These are phyloP conservation scores for Rutstroemia sp. DNA, from an alignment of 2,329 filamentous ascomycete species.

Conservation along the genomic window DNA sequence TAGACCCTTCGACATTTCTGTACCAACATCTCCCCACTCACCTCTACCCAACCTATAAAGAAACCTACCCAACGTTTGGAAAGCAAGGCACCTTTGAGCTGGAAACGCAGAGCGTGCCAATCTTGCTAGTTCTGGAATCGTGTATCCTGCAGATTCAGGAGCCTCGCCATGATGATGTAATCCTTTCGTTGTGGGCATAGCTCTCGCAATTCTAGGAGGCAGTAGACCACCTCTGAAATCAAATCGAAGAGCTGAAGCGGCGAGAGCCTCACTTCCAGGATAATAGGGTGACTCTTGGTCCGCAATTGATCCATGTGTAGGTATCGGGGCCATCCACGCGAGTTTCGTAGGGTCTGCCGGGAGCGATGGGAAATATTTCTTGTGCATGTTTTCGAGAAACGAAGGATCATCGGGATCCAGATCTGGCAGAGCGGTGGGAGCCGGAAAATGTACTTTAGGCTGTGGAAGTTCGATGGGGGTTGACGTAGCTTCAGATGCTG, in stretches of 20 bases:
- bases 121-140: slow-evolving; percentile 75
- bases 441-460: slow-evolving; percentile 33
- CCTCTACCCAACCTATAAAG: slow-evolving; percentile 74
- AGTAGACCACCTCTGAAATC: slow-evolving; percentile 78
- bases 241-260: slow-evolving; percentile 75
- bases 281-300: slow-evolving; percentile 74
- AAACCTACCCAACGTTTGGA: slow-evolving; percentile 81
- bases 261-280: slow-evolving; percentile 63
- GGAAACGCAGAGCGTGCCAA: slow-evolving; percentile 76
- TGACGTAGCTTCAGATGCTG: slow-evolving; percentile 38
- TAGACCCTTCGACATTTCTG: slow-evolving; percentile 66
- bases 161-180: slow-evolving; percentile 91
- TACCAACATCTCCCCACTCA: slow-evolving; percentile 59
- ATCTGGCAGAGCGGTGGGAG: slow-evolving; percentile 49
- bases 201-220: slow-evolving; percentile 65
- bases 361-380: slow-evolving; percentile 88
- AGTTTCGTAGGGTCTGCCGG: slow-evolving; percentile 78
- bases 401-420: slow-evolving; percentile 77
- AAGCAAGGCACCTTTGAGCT: slow-evolving; percentile 83
- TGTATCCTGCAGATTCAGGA: slow-evolving; percentile 91
- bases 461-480: slow-evolving; percentile 47
- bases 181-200: slow-evolving; percentile 69
- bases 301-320: slow-evolving; percentile 54
- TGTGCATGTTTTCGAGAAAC: slow-evolving; percentile 78
- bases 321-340: slow-evolving; percentile 79